Percentiles rank a stretch among this genome's conserved stretches.
These are phyloP conservation scores for Arthrobotrys pseudoclavata DNA, from an alignment of 2,329 filamentous ascomycete genomes.

Conservation along the genomic window DNA sequence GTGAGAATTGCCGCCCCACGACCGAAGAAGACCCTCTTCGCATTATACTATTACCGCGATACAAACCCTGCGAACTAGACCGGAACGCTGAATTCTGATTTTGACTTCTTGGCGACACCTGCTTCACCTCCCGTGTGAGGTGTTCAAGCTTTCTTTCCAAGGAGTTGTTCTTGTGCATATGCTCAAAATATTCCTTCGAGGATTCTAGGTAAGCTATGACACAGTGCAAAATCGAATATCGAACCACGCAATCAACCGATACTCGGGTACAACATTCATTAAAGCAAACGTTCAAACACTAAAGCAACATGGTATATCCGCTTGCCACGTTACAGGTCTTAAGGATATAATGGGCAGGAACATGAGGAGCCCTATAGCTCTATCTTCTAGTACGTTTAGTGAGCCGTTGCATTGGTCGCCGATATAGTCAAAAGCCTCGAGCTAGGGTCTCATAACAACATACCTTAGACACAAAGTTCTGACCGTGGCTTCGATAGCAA, in stretches of 20 bases:
- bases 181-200: too few species aligned
- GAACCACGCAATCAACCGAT: background rate
- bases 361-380: background rate
- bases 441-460: too few species aligned
- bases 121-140: background rate
- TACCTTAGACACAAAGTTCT: too few species aligned
- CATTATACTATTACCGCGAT: background rate
- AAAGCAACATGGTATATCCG: background rate
- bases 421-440: too few species aligned
- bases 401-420: too few species aligned
- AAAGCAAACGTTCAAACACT: background rate
- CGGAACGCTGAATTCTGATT: background rate
- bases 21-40: background rate
- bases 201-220: too few species aligned
- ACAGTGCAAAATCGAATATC: background rate
- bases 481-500: too few species aligned
- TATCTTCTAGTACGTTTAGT: too few species aligned
- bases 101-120: background rate
- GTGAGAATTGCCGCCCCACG: background rate
- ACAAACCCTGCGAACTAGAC: background rate
- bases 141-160: conserved; percentile 6
- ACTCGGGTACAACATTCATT: background rate
- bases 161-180: background rate
- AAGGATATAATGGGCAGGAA: background rate
- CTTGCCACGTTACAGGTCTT: background rate